These are phyloP conservation scores for Aspergillus ostianus DNA, from an alignment of 495 filamentous ascomycete species.

Conservation along the genomic window DNA sequence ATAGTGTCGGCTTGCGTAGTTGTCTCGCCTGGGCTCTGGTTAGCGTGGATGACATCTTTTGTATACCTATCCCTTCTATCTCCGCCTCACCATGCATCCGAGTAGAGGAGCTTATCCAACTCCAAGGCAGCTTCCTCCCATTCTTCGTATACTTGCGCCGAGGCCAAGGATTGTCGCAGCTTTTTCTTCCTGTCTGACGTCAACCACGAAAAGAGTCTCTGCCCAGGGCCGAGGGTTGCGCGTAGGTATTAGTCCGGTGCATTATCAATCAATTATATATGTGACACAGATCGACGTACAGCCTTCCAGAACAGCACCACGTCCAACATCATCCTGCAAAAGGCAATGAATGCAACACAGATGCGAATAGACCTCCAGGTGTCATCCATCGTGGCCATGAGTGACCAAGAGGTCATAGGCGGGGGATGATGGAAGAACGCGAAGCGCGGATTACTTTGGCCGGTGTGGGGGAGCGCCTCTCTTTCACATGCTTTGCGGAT, in stretches of 20 bases:
- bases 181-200: conserved; percentile 33
- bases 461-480: conserved; percentile 7
- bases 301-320: conserved; percentile 64
- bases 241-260: neutral
- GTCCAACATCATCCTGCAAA: conserved; percentile 57
- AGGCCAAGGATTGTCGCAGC: conserved; percentile 46
- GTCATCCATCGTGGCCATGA: conserved; percentile 8
- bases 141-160: conserved; percentile 70
- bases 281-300: conserved; percentile 38
- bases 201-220: conserved; percentile 43
- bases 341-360: conserved; percentile 41
- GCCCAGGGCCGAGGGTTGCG: neutral
- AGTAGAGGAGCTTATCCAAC: conserved; percentile 72
- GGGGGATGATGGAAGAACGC: conserved; percentile 11
- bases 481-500: conserved; percentile 39
- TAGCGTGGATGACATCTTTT: neutral
- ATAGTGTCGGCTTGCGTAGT: conserved; percentile 77
- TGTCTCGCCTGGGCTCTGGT: conserved; percentile 61
- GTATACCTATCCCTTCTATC: neutral
- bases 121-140: conserved; percentile 81
- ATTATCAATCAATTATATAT: neutral
- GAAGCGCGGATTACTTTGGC: neutral
- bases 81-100: conserved; percentile 74
- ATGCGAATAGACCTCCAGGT: conserved; percentile 20
- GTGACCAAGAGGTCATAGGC: neutral